Percentiles rank a stretch among this genome's conserved stretches.
phyloP scores from a whole-genome alignment of 768 basidiomycete genomes.

The Suillus tomentosus region DNA sequence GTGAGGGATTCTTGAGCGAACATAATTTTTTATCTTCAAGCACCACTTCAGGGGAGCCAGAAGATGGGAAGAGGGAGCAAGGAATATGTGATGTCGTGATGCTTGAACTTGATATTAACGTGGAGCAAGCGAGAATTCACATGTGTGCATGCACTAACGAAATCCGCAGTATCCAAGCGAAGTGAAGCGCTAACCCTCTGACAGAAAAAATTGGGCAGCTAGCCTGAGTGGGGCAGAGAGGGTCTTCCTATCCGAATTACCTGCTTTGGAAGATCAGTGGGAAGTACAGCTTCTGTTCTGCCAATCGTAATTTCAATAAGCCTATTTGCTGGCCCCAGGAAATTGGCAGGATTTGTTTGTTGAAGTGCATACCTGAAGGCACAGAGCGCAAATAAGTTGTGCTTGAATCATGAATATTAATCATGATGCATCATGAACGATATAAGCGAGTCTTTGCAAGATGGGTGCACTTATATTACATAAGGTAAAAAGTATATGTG shows the following conservation, averaged over 20 bases:
- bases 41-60: background rate
- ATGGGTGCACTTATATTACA: too few species aligned
- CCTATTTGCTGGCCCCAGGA: too few species aligned
- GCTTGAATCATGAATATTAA: background rate
- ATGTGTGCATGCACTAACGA: background rate
- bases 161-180: background rate
- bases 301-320: too few species aligned
- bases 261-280: background rate
- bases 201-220: background rate
- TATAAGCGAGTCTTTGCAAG: too few species aligned
- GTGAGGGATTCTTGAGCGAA: background rate
- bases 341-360: too few species aligned
- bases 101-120: background rate
- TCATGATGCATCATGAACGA: too few species aligned
- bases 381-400: too few species aligned
- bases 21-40: background rate
- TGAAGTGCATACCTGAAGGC: background rate
- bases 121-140: background rate
- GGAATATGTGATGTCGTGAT: background rate
- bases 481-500: too few species aligned
- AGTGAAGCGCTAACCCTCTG: background rate
- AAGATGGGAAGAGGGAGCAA: background rate
- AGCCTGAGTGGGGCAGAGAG: background rate
- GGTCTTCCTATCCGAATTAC: background rate
- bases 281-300: too few species aligned